Percentiles rank a stretch among this genome's conserved stretches.
Conservation (phyloP, 2,329 filamentous ascomycete species). For the Capronia coronata region DNA sequence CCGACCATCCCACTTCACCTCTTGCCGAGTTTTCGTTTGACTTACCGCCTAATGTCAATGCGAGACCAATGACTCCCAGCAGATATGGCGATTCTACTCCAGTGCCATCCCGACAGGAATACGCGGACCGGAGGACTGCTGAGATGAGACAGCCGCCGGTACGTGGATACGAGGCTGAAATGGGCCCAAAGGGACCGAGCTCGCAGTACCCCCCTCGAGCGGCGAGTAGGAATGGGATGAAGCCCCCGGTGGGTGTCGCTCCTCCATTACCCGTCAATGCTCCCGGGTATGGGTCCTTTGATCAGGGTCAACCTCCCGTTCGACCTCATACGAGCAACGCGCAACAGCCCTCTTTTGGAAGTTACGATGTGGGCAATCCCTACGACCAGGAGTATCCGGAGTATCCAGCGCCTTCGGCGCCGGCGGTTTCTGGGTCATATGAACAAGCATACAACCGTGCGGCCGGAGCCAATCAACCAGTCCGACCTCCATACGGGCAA, state of each 20-base stretch:
- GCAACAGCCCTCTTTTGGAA: constrained; percentile 14
- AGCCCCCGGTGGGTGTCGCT: constrained; percentile 5
- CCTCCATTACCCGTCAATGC: constrained; percentile 18
- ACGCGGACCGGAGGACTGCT: constrained; percentile 6
- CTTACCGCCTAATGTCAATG: constrained; percentile 45
- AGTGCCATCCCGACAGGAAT: constrained; percentile 6
- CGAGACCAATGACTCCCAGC: neutral
- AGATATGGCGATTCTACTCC: constrained; percentile 5
- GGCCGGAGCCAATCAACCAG: constrained; percentile 17
- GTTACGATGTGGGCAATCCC: constrained; percentile 12
- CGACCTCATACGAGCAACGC: constrained; percentile 21
- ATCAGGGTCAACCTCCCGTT: constrained; percentile 15
- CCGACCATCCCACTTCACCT: constrained; percentile 32
- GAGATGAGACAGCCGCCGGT: neutral
- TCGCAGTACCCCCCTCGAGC: constrained; percentile 24
- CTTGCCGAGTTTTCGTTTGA: constrained; percentile 63
- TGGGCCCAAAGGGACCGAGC: constrained; percentile 5
- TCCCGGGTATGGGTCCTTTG: constrained; percentile 16
- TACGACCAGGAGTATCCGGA: constrained; percentile 13
- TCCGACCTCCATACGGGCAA: constrained; percentile 18
- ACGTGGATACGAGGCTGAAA: constrained; percentile 7
- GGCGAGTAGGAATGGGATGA: constrained; percentile 23
- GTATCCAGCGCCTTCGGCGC: constrained; percentile 10
- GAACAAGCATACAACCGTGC: constrained; percentile 25
- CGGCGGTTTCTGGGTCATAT: constrained; percentile 15